Evolutionary conservation across 1,284 basidiomycete genomes (phyloP), one percentile per base, ranked within the genome.

Genomic region (Boletus semigastroideus): DNA sequence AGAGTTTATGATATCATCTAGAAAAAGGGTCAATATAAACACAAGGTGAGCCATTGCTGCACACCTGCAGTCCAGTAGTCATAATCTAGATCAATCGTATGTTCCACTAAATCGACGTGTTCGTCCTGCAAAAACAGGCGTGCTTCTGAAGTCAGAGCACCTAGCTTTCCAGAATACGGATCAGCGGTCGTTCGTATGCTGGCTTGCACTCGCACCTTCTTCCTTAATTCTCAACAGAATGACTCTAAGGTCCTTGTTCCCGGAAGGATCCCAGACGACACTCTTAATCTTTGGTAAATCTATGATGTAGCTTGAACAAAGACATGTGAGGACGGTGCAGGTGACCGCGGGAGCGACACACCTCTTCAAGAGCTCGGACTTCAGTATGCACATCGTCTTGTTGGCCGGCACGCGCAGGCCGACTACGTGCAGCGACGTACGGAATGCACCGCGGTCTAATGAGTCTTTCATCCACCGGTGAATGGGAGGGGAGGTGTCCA

Each of bases 1-100:
- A 7, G 87, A 77, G 49, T 86, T 79, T 9, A 98, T 72, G 42
- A 97, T 87, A 44, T 96, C 89, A 64, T 92, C 94, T 94, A 48
- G 39, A 11, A 39, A 5, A 40, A 52, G 28, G 43, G 51, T 61
- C 5, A 8, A 31, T 46, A 17, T 20, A 37, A 34, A 45, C 28
- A 4, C 16, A 25, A 19, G 17, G 27, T 38, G 46, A 51, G 31
- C 28, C 19, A 51, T 43, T 41, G 45, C n/a, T 45, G 60, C 75
- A 50, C 59, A 92, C 93, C 85, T 49, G 89, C 80, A 5, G 78
- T 86, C 93, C 93, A 97, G 67, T 92, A 87, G 62, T 89, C 79
- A 65, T 97, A 97, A 53, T 82, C 79, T 20, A 97, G 72, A 17
- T 83, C 71, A 30, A 97, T 58, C 2, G 70, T 73, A 62, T 91